Evolutionary conservation across 257 asterid species (phyloP), one percentile per base, ranked within the genome.

Genomic region (Primulina eburnea): DNA sequence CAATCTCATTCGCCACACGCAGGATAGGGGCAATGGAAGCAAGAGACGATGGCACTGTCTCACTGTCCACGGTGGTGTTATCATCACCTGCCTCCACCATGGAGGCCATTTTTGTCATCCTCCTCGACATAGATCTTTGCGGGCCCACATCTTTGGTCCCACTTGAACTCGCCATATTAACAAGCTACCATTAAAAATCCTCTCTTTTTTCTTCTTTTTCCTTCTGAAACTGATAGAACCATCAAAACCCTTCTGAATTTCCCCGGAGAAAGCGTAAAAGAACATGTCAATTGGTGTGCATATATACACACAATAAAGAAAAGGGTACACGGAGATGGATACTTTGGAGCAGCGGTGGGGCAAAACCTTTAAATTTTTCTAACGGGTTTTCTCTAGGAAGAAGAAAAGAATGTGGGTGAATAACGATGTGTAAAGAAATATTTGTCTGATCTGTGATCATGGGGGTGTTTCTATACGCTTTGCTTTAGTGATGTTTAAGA

Each of bases 1-100:
- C 97, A 35, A 94, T 75, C 78, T 94, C 92, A 73, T 94, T 89
- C 4, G 99, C 99, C 34, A 88, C 97, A 62, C 99, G 95, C 67
- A 94, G 97, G 17, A 89, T 89, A 2, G 97, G 99, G 40, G 90
- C 96, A 53, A 94, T 82, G 59, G 84, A 67, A 4, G 96, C 94
- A 81, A 94, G 78, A 1, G 99, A 85, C 18, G 96, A 89, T 10
- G 99, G 99, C 82, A 94, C 99, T 33, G 83, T 80, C 84, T 94
- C 99, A 71, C 99, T 94, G 71, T 90, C 96, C 1, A 87, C 85
- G 59, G 90, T 85, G 35, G 71, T 77, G 50, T 74, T 78, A 62
- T 89, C 97, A 10, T 86, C 95, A n/a, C 76, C 78, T 11, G 81
- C 83, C 71, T 90, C 97, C 72, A 80, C 76, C 88, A 82, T 83